Percentiles rank a stretch among this genome's conserved stretches.
Evolutionary conservation across 805 yeast genomes (phyloP).

Genomic region (Wickerhamomyces mucosus): DNA sequence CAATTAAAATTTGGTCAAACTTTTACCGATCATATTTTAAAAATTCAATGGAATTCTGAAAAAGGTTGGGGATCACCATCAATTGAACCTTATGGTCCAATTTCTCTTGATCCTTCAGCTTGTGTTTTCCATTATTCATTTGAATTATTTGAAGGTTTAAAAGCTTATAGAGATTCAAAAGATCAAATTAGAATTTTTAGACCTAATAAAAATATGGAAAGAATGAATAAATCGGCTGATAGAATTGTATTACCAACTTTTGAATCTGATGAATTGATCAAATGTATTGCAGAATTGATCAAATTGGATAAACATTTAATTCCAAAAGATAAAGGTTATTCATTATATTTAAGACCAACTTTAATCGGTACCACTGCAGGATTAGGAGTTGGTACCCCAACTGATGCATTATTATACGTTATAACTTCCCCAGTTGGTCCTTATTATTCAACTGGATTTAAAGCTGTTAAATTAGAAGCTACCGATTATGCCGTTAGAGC

Average conservation of each 20-base stretch:
- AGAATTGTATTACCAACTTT: slow-evolving; percentile 87
- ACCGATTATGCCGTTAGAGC: slow-evolving; percentile 96
- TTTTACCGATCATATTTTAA: slow-evolving; percentile 85
- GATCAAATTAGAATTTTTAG: slow-evolving; percentile 78
- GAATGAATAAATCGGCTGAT: slow-evolving; percentile 83
- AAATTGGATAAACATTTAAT: slow-evolving; percentile 68
- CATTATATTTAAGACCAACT: slow-evolving; percentile 90
- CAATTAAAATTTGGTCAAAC: slow-evolving; percentile 60
- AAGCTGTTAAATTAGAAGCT: slow-evolving; percentile 90
- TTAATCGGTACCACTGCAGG: slow-evolving; percentile 87
- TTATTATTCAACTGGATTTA: slow-evolving; percentile 89
- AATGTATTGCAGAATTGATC: slow-evolving; percentile 68
- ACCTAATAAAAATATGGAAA: slow-evolving; percentile 82
- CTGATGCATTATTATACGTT: slow-evolving; percentile 71
- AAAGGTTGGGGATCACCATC: slow-evolving; percentile 86
- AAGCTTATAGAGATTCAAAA: slow-evolving; percentile 66
- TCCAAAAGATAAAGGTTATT: slow-evolving; percentile 82
- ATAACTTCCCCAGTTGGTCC: slow-evolving; percentile 97
- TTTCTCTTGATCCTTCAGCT: slow-evolving; percentile 76
- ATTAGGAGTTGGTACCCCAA: slow-evolving; percentile 80
- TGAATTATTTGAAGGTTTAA: slow-evolving; percentile 92
- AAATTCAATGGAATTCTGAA: slow-evolving; percentile 69
- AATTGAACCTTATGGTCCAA: slow-evolving; percentile 75
- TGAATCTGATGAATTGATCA: slow-evolving; percentile 67
- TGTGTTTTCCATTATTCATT: slow-evolving; percentile 93